Evolutionary conservation across 2,329 filamentous ascomycete species (phyloP).

Genomic region (Microdochium bolleyi): DNA sequence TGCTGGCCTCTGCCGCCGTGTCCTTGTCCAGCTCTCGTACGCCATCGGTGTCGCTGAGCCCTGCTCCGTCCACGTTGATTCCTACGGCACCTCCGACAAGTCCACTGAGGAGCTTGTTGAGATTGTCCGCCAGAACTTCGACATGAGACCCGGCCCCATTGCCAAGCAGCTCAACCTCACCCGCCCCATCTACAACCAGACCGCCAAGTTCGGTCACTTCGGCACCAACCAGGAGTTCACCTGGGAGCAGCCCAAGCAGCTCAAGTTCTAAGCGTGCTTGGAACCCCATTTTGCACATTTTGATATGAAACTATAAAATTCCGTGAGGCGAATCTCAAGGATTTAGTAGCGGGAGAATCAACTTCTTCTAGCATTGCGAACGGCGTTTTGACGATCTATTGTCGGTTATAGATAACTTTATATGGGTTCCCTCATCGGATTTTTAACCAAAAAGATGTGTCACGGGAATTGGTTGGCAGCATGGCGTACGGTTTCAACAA

Average conservation of each 20-base stretch:
- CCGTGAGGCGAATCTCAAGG: constrained; percentile 15
- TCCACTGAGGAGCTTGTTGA: constrained; percentile 86
- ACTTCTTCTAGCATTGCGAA: constrained; percentile 29
- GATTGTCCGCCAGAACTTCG: constrained; percentile 94
- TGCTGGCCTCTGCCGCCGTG: constrained; percentile 83
- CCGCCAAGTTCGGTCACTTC: constrained; percentile 99
- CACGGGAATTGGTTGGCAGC: constrained; percentile 15
- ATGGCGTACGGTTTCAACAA: constrained; percentile 31
- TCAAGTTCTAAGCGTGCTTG: constrained; percentile 66
- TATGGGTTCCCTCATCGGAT: constrained; percentile 26
- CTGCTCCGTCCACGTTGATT: constrained; percentile 95
- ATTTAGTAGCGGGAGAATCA: constrained; percentile 26
- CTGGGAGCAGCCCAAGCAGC: constrained; percentile 96
- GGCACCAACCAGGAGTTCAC: constrained; percentile 90
- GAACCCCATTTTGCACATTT: constrained; percentile 1
- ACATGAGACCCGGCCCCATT: constrained; percentile 96
- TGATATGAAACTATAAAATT: constrained; percentile 9
- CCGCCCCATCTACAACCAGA: constrained; percentile 96
- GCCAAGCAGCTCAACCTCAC: constrained; percentile 93
- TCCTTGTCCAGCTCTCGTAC: constrained; percentile 96
- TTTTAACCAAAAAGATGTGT: constrained; percentile 19
- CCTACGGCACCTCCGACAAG: constrained; percentile 90
- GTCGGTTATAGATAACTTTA: constrained; percentile 20
- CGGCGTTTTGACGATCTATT: constrained; percentile 22
- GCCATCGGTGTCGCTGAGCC: constrained; percentile 98